Percentiles rank a stretch among this genome's conserved stretches.
Conservation (phyloP, 2,329 filamentous ascomycete species). For the Diaporthe citriasiana region DNA sequence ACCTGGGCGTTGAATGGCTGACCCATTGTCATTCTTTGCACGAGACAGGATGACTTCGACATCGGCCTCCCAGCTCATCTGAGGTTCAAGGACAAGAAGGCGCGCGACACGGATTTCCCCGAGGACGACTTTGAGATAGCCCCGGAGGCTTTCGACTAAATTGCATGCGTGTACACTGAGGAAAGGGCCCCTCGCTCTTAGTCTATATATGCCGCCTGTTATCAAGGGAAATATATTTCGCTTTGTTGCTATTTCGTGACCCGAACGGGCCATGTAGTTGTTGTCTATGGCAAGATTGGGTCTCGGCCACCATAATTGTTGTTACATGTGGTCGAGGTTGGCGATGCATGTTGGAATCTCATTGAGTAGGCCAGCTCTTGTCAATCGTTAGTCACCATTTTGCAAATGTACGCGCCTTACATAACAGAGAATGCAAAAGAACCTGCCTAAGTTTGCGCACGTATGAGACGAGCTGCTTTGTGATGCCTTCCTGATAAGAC, state of each 20-base stretch:
- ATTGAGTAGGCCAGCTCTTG: not conserved
- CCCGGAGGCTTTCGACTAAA: slow-evolving; percentile 4
- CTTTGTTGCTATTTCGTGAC: not conserved
- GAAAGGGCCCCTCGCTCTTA: not conserved
- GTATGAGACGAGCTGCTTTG: not conserved
- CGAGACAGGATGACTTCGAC: slow-evolving; percentile 7
- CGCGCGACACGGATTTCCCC: not conserved
- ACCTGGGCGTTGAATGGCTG: not conserved
- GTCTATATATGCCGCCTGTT: not conserved
- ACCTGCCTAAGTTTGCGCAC: not conserved
- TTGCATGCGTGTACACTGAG: not conserved
- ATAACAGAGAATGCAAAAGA: slow-evolving; percentile 1
- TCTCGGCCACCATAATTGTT: not conserved
- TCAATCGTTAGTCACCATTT: not conserved
- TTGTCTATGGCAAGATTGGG: not conserved
- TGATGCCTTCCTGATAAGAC: not conserved
- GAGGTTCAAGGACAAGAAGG: slow-evolving; percentile 19
- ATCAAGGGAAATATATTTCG: not conserved
- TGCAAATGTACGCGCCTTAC: not conserved
- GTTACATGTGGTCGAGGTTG: not conserved
- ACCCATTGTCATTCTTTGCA: not conserved
- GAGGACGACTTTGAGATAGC: slow-evolving; percentile 22
- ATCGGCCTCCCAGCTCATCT: slow-evolving; percentile 7
- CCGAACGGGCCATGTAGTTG: not conserved
- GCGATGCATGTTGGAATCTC: not conserved